Conservation (phyloP, 805 yeast genomes). For the Metschnikowia peoriensis region DNA sequence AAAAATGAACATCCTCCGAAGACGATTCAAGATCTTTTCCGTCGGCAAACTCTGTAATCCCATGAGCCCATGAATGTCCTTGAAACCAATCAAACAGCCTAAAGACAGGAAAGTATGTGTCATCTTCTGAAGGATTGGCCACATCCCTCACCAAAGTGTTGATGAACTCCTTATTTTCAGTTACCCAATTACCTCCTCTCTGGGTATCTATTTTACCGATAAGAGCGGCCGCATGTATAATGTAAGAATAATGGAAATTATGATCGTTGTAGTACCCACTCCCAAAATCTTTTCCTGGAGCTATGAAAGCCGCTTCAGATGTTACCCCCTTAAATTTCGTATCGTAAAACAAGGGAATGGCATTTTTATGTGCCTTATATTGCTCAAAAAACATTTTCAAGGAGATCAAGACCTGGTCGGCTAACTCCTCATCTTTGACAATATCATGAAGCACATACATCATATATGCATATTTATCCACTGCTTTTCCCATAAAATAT, state of each 20-base stretch:
- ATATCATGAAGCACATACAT: slow-evolving; percentile 51
- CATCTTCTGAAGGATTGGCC: slow-evolving; percentile 56
- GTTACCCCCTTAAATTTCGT: slow-evolving; percentile 56
- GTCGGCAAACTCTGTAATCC: slow-evolving; percentile 58
- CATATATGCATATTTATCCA: slow-evolving; percentile 48
- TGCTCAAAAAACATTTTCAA: slow-evolving; percentile 45
- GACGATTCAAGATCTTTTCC: slow-evolving; percentile 73
- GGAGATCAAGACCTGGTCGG: slow-evolving; percentile 32
- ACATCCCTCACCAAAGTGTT: slow-evolving; percentile 64
- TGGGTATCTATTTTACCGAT: slow-evolving; percentile 64
- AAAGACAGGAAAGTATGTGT: slow-evolving; percentile 58
- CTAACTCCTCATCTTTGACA: slow-evolving; percentile 40
- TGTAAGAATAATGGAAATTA: slow-evolving; percentile 85
- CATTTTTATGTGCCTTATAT: slow-evolving; percentile 42
- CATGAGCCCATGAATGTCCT: slow-evolving; percentile 79
- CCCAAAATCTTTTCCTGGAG: slow-evolving; percentile 53
- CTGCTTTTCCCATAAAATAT: slow-evolving; percentile 50
- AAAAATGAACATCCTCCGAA: slow-evolving; percentile 69
- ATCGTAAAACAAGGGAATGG: slow-evolving; percentile 53
- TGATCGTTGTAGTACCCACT: slow-evolving; percentile 80
- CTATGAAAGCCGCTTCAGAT: slow-evolving; percentile 36
- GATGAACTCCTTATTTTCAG: slow-evolving; percentile 51
- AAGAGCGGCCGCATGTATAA: slow-evolving; percentile 78
- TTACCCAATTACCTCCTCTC: slow-evolving; percentile 57
- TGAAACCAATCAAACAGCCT: slow-evolving; percentile 68